Evolutionary conservation across 2,329 filamentous ascomycete species (phyloP).

Genomic region (Xylariaceae sp.): DNA sequence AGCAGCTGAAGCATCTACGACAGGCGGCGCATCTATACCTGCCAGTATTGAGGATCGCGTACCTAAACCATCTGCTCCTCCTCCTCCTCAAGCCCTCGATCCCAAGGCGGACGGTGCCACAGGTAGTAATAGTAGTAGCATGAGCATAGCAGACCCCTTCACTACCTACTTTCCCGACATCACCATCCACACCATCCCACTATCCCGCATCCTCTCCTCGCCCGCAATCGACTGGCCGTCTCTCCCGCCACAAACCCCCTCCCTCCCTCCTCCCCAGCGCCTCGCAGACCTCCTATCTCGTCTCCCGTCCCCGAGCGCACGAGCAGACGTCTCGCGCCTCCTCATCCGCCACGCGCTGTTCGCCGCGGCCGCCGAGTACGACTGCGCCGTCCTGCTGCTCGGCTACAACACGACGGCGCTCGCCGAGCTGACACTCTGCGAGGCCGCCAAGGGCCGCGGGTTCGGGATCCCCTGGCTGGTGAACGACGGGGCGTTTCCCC

Average conservation of each 20-base stretch:
- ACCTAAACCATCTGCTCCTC: background rate
- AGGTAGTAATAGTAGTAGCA: background rate
- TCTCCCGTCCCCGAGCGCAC: constrained; percentile 76
- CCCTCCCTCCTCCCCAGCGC: constrained; percentile 21
- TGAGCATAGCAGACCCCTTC: constrained; percentile 1
- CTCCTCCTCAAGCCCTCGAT: background rate
- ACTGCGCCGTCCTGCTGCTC: constrained; percentile 76
- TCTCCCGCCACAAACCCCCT: constrained; percentile 41
- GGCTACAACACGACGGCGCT: constrained; percentile 87
- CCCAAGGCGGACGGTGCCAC: background rate
- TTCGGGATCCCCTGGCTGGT: constrained; percentile 82
- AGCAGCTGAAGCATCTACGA: background rate
- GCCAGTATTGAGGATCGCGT: too few relatives aligned
- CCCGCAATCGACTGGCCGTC: constrained; percentile 59
- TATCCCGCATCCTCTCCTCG: constrained; percentile 51
- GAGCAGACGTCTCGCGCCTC: constrained; percentile 73
- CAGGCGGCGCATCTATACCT: background rate
- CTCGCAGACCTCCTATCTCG: constrained; percentile 63
- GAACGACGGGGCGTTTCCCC: constrained; percentile 68
- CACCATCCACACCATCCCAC: constrained; percentile 64
- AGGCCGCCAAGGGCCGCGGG: constrained; percentile 90
- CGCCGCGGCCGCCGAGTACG: constrained; percentile 62
- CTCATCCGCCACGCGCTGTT: constrained; percentile 76
- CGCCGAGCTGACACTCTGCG: constrained; percentile 82
- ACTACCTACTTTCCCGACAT: constrained; percentile 67